These are phyloP conservation scores for Evernia prunastri DNA, from an alignment of 495 filamentous ascomycete genomes.

Conservation along the genomic window DNA sequence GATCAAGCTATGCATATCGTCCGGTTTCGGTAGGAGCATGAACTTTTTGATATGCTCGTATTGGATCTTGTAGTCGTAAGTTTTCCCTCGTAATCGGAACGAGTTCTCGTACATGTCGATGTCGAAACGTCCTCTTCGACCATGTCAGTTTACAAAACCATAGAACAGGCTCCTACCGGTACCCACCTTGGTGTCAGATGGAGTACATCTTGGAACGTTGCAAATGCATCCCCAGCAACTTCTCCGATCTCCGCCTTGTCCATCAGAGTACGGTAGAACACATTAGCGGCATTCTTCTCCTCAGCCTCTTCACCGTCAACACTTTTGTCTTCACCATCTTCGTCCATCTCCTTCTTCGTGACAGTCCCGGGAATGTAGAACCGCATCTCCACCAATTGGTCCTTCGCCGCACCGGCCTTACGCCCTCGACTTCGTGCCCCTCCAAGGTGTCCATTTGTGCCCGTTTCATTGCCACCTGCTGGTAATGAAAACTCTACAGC, in stretches of 20 bases:
- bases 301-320: constrained; percentile 64
- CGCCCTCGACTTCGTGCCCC: constrained; percentile 74
- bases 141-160: constrained; percentile 30
- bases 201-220: constrained; percentile 92
- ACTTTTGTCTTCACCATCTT: constrained; percentile 62
- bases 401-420: constrained; percentile 78
- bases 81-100: constrained; percentile 96
- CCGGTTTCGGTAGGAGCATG: constrained; percentile 94
- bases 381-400: constrained; percentile 95
- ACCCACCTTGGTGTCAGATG: constrained; percentile 91
- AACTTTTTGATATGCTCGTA: constrained; percentile 98
- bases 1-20: constrained; percentile 91
- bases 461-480: constrained; percentile 56
- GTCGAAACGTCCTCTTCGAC: constrained; percentile 87
- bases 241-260: constrained; percentile 99
- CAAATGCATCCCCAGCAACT: constrained; percentile 93
- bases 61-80: constrained; percentile 99
- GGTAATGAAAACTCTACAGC: constrained; percentile 87
- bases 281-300: constrained; percentile 85
- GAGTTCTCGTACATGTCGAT: constrained; percentile 99
- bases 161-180: neutral
- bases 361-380: constrained; percentile 96
- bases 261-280: constrained; percentile 96
- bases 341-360: constrained; percentile 71
- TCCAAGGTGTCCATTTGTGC: constrained; percentile 66